phyloP scores from a whole-genome alignment of 192 early-diverging fungal species.

The Mortierella claussenii region DNA sequence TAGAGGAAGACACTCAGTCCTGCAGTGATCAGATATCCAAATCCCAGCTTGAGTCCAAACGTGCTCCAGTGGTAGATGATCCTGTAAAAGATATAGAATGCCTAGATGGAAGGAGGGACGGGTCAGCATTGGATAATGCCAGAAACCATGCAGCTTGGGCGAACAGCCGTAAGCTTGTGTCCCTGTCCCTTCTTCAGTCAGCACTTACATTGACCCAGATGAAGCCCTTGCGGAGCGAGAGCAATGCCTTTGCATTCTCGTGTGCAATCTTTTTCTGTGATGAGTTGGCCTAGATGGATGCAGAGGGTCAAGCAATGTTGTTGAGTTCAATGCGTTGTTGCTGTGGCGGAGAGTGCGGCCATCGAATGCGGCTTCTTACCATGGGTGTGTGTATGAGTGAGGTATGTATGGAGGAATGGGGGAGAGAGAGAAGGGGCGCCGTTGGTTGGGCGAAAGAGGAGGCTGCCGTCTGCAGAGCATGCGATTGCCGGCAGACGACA shows the following conservation, averaged over 20 bases:
- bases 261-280: constrained; percentile 72
- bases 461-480: not conserved
- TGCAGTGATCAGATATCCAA: constrained; percentile 56
- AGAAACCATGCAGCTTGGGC: no score
- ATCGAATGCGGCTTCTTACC: no score
- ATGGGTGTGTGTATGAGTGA: not conserved
- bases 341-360: no score
- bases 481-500: not conserved
- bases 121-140: no score
- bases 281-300: constrained; percentile 68
- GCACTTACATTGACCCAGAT: constrained; percentile 61
- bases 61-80: constrained; percentile 62
- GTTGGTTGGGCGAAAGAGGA: not conserved
- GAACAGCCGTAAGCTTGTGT: no score
- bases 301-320: no score
- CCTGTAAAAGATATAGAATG: constrained; percentile 64
- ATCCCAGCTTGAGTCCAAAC: constrained; percentile 55
- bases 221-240: constrained; percentile 63
- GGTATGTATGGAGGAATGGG: not conserved
- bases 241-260: constrained; percentile 64
- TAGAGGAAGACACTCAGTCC: constrained; percentile 64
- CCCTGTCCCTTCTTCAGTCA: no score
- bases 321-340: no score
- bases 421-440: not conserved
- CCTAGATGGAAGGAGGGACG: constrained; percentile 50